phyloP scores from a whole-genome alignment of 768 basidiomycete genomes.

The Termitomyces sp. region DNA sequence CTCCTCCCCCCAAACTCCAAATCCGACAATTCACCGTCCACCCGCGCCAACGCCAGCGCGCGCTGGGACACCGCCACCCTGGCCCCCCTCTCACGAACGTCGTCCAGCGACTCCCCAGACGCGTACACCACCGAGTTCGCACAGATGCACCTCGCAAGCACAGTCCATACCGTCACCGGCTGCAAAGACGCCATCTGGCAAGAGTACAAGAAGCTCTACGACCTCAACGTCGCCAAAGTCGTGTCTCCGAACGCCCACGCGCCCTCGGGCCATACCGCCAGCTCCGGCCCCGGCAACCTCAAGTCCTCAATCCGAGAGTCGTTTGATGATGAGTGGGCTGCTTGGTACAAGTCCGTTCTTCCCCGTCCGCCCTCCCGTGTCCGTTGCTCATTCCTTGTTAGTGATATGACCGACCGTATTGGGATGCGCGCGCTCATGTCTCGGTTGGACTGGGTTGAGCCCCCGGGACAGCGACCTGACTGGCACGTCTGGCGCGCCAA shows the following conservation, averaged over 20 bases:
- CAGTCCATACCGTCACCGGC: constrained; percentile 46
- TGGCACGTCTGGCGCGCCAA: constrained; percentile 48
- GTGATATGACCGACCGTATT: constrained; percentile 74
- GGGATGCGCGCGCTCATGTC: constrained; percentile 47
- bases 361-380: no score
- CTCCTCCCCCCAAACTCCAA: constrained; percentile 49
- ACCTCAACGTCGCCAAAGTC: constrained; percentile 14
- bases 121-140: constrained; percentile 31
- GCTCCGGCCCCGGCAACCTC: constrained; percentile 1
- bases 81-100: neutral
- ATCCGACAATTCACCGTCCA: neutral
- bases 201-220: constrained; percentile 50
- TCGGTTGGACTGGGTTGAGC: constrained; percentile 47
- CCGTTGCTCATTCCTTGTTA: constrained; percentile 20
- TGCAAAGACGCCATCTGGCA: constrained; percentile 70
- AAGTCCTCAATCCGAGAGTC: constrained; percentile 38
- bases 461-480: constrained; percentile 41
- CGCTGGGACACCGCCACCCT: neutral
- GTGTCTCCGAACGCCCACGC: neutral
- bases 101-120: neutral
- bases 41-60: neutral
- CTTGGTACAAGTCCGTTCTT: constrained; percentile 72
- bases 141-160: constrained; percentile 62
- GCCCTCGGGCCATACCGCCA: constrained; percentile 2
- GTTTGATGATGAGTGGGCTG: constrained; percentile 62